Evolutionary conservation across 2,329 filamentous ascomycete genomes (phyloP).

Genomic region (Aureobasidium pullulans): DNA sequence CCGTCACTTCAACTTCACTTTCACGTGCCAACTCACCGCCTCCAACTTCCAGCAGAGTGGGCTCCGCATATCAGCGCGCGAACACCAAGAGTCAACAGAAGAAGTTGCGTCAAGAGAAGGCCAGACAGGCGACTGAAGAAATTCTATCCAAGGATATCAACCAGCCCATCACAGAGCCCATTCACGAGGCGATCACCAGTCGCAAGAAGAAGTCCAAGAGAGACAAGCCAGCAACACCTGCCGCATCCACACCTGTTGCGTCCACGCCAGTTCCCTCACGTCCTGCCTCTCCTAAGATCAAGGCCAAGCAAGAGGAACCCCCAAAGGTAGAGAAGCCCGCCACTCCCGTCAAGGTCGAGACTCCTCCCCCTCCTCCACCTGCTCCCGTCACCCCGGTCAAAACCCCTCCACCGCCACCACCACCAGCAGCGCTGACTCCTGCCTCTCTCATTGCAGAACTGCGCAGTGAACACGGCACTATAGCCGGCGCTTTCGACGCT

Average conservation of each 20-base stretch:
- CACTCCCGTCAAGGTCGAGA: conserved; percentile 18
- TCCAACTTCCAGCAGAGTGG: conserved; percentile 44
- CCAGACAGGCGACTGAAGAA: conserved; percentile 39
- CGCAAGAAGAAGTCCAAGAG: conserved; percentile 84
- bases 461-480: conserved; percentile 22
- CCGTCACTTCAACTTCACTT: conserved; percentile 63
- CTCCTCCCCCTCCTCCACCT: conserved; percentile 17
- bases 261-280: conserved; percentile 4
- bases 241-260: conserved; percentile 2
- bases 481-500: conserved; percentile 26
- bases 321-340: conserved; percentile 15
- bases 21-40: conserved; percentile 62
- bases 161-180: conserved; percentile 41
- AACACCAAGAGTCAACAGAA: conserved; percentile 74
- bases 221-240: conserved; percentile 22
- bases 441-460: conserved; percentile 27
- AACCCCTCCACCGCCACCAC: conserved; percentile 28
- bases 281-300: conserved; percentile 13
- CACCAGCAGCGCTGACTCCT: conserved; percentile 25
- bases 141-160: conserved; percentile 39
- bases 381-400: conserved; percentile 19
- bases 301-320: conserved; percentile 20
- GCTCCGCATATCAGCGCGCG: conserved; percentile 58
- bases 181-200: conserved; percentile 63
- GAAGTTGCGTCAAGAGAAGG: conserved; percentile 49